Conservation (phyloP, 2,329 filamentous ascomycete species). For the Hymenoscyphus infarciens region DNA sequence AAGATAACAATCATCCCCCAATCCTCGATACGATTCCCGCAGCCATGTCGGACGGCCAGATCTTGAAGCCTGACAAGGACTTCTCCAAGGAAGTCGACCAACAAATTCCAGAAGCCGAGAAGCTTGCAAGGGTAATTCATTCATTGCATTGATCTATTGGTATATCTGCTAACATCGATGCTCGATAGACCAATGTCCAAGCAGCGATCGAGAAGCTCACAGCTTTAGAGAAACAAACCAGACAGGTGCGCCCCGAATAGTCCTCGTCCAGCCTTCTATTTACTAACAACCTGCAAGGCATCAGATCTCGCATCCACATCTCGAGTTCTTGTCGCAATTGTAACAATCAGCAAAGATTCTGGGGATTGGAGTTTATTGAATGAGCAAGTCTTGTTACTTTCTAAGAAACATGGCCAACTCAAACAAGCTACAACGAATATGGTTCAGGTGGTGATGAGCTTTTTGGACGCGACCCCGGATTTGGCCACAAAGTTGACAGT, state of each 20-base stretch:
- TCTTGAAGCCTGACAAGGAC: constrained; percentile 81
- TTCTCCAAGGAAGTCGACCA: constrained; percentile 94
- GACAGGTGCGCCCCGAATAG: constrained; percentile 63
- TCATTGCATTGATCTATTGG: not conserved
- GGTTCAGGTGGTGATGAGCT: constrained; percentile 94
- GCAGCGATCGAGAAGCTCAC: constrained; percentile 91
- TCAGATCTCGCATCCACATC: constrained; percentile 96
- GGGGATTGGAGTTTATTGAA: constrained; percentile 94
- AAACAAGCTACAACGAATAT: constrained; percentile 99
- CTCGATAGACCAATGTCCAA: constrained; percentile 67
- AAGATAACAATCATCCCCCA: not conserved
- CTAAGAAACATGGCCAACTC: constrained; percentile 99
- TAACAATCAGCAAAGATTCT: constrained; percentile 89
- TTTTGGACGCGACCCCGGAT: constrained; percentile 81
- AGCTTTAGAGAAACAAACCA: constrained; percentile 89
- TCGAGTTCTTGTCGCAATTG: constrained; percentile 79
- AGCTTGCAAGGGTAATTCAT: constrained; percentile 71
- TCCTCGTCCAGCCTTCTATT: constrained; percentile 8
- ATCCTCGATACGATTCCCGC: not conserved
- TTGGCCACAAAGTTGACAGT: constrained; percentile 85
- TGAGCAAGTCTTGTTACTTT: constrained; percentile 91
- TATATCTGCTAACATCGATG: constrained; percentile 21
- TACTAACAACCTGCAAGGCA: constrained; percentile 54
- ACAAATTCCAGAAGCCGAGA: constrained; percentile 84
- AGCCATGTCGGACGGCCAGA: constrained; percentile 35